A percentile compares a stretch with the other conserved stretches of the same genome.
phyloP scores from a whole-genome alignment of 495 filamentous ascomycete species.

The Penicillium soppii region DNA sequence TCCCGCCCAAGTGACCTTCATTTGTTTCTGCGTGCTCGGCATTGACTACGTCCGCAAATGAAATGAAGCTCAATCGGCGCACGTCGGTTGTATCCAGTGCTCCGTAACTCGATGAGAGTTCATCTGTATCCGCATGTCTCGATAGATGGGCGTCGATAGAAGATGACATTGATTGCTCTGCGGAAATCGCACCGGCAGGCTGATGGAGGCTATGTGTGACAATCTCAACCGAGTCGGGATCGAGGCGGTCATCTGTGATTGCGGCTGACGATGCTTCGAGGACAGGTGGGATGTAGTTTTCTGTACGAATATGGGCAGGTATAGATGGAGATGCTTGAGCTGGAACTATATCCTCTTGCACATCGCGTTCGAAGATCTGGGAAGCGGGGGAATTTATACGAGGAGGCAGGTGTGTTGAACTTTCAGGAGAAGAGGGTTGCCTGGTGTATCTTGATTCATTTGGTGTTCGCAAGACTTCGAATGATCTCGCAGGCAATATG shows the following conservation, averaged over 20 bases:
- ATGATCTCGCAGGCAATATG: slow-evolving; percentile 37
- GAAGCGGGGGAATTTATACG: slow-evolving; percentile 65
- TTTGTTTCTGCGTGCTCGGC: slow-evolving; percentile 64
- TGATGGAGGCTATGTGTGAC: slow-evolving; percentile 80
- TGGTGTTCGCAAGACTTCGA: slow-evolving; percentile 31
- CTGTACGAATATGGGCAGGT: slow-evolving; percentile 83
- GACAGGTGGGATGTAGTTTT: slow-evolving; percentile 89
- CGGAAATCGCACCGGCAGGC: slow-evolving; percentile 56
- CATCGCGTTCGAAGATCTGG: slow-evolving; percentile 91
- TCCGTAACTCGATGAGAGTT: slow-evolving; percentile 52
- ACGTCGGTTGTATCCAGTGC: slow-evolving; percentile 72
- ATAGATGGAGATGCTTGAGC: slow-evolving; percentile 63
- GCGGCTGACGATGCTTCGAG: slow-evolving; percentile 85
- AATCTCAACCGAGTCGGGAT: slow-evolving; percentile 77
- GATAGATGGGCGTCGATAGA: slow-evolving; percentile 36
- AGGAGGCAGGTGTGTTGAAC: slow-evolving; percentile 53
- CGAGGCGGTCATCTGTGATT: slow-evolving; percentile 64
- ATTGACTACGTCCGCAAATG: slow-evolving; percentile 93
- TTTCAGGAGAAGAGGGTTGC: slow-evolving; percentile 47
- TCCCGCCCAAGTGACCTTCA: slow-evolving; percentile 9
- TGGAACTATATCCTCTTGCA: slow-evolving; percentile 72
- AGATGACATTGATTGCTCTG: slow-evolving; percentile 31
- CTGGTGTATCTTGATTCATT: slow-evolving; percentile 11
- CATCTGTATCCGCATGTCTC: slow-evolving; percentile 46
- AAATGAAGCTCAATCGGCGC: slow-evolving; percentile 86